phyloP scores from a whole-genome alignment of 257 asterid genomes.

The Lithospermum erythrorhizon region DNA sequence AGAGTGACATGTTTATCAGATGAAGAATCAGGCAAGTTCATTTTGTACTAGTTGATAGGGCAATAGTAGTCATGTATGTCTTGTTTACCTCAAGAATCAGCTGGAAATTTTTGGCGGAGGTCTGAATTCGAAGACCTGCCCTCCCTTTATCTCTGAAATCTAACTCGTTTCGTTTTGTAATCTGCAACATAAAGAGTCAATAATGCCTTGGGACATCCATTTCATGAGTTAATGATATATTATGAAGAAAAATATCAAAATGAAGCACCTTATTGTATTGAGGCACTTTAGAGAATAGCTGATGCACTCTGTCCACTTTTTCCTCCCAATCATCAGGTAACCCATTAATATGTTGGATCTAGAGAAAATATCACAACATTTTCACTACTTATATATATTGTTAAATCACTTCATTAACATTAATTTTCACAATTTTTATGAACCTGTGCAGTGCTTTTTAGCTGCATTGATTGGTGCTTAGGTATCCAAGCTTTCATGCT shows the following conservation, averaged over 20 bases:
- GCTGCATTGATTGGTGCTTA: constrained; percentile 82
- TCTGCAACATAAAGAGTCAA: constrained; percentile 20
- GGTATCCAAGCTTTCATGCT: constrained; percentile 90
- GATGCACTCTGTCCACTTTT: constrained; percentile 58
- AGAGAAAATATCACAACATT: background rate
- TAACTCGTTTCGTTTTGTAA: constrained; percentile 58
- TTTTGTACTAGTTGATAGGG: background rate
- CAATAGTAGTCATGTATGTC: background rate
- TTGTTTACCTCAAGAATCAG: constrained; percentile 60
- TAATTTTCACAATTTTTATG: background rate
- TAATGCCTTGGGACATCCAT: background rate
- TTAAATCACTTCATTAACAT: background rate
- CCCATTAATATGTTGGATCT: constrained; percentile 72
- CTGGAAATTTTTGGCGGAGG: constrained; percentile 87
- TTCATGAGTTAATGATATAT: background rate
- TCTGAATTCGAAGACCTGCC: constrained; percentile 62
- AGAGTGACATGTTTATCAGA: background rate
- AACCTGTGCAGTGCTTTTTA: constrained; percentile 72
- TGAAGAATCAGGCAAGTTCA: background rate
- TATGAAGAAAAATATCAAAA: background rate
- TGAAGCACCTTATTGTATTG: constrained; percentile 49
- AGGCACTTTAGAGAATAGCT: constrained; percentile 68
- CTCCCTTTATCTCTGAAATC: constrained; percentile 80
- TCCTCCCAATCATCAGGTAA: constrained; percentile 67
- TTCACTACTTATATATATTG: background rate